Base-by-base conservation (phyloP, 108 stramenopile species). In the Hondaea fermentalgiana region DNA sequence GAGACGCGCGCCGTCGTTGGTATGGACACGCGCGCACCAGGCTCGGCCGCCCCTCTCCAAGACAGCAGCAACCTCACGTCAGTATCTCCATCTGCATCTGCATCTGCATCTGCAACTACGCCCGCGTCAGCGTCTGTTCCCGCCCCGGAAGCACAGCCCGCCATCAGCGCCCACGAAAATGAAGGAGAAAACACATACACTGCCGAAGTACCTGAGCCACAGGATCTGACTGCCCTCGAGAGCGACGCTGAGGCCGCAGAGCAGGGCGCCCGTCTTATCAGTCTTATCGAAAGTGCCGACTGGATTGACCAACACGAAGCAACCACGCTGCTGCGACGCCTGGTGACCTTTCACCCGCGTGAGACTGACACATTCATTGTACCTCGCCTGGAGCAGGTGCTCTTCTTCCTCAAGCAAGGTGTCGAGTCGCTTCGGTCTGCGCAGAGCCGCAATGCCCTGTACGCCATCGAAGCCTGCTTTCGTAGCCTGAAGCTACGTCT, bases 341-440 rank as follows among this genome's bases (percentile, higher is more conserved):
- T 83, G 44, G 76, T 83, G 6, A 83, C 51, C 23, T 83, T 53
- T 23, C 76, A 83, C 76, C 23, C 76, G 6, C 6, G 49, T 8
- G 76, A 83, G n/a, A 83, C 49, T 35, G 28, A 53, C 49, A 6
- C 12, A 10, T 53, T 21, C 76, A 23, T 53, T 12, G 49, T n/a
- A 12, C 51, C 76, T 12, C 19, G 51, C 76, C 28, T 83, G 6
- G 51, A 83, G 49, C 19, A 83, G 49, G 76, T 83, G 17, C 28
- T 83, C 23, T 23, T 53, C n/a, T 83, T 53, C n/a, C 76, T 83
- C 23, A 83, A 83, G 23, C 45, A 47, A 4, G 28, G 76, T 83
- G 76, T 83, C n/a, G 76, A 83, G 51, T 83, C 76, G n/a, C 76
- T 83, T 12, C 76, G 76, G 19, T 83, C 76, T 6, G 76, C 76